Evolutionary conservation across 345 rosid genomes (phyloP), one percentile per base, ranked within the genome.

Genomic region (Acer negundo): DNA sequence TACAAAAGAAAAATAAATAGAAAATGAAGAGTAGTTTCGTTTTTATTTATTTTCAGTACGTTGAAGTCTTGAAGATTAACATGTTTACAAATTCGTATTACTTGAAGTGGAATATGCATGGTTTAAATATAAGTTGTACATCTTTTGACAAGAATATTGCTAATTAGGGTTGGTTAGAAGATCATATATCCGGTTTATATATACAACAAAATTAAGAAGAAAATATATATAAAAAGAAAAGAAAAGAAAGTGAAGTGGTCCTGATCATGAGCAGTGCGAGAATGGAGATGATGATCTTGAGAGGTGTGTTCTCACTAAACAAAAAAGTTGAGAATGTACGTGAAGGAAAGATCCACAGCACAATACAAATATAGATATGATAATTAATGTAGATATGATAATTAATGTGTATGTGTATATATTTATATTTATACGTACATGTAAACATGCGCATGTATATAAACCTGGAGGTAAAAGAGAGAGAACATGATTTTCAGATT

Each of bases 271-370:
- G 58, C 56, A 62, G n/a, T 62, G 70, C 59, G 24, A 7, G 63
- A 22, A 23, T 70, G 70, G 40, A 38, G 67, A 62, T 40, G 10
- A 20, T 62, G 3, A 74, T 75, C 76, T 80, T 80, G 77, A 71
- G 72, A 55, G 47, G 10, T 51, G 78, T 79, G 82, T 44, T 20
- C 62, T 15, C 63, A 12, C 62, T 69, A 73, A 67, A 58, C 46
- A 55, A 73, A 67, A 69, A 62, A 16, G 16, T 65, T 76, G 58
- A 35, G 63, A 47, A 46, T 16, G 56, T 66, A 66, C 55, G 40
- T 67, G 17, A 23, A 69, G 22, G 35, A 66, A 67, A 55, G 4
- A 4, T 55, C n/a, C 55, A 75, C n/a, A 31, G 13, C 63, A 67
- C 66, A 24, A 24, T 38, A 35, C 65, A 55, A 11, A 55, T 23